Evolutionary conservation across 176 grass and related monocot genomes (phyloP).

Genomic region (Hordeum vulgare): DNA sequence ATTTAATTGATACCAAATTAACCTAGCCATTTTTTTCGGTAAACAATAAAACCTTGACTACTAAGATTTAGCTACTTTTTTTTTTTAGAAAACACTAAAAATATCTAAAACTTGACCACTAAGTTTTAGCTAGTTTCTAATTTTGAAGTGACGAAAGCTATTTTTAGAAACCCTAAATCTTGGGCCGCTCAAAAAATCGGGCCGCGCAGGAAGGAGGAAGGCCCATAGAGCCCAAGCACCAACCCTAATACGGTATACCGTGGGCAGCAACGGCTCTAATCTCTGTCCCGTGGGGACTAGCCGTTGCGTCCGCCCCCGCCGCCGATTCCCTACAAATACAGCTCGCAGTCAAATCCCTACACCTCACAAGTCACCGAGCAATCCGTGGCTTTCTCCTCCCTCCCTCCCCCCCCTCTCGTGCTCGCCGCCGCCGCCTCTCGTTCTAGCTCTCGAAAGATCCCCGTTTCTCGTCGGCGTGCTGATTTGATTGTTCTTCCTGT

Average conservation of each 20-base stretch:
- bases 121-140: not conserved
- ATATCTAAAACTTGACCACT: no score
- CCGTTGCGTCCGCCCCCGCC: conserved; percentile 19
- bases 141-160: no score
- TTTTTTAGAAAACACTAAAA: no score
- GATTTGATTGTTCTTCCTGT: not conserved
- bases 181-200: not conserved
- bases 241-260: not conserved
- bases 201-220: not conserved
- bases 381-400: not conserved
- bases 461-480: not conserved
- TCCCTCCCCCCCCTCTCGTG: not conserved
- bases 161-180: not conserved
- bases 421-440: conserved; percentile 3
- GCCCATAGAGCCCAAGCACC: not conserved
- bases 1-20: not conserved
- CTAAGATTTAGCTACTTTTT: not conserved
- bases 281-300: conserved; percentile 7
- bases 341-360: not conserved
- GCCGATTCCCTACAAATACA: conserved; percentile 23
- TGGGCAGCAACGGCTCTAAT: conserved; percentile 32
- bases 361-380: conserved; percentile 25
- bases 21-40: not conserved
- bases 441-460: not conserved
- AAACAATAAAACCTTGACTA: not conserved